A percentile compares a stretch with the other conserved stretches of the same genome.
Conservation (phyloP, 2,329 filamentous ascomycete genomes). For the Pseudopyricularia cyperi region DNA sequence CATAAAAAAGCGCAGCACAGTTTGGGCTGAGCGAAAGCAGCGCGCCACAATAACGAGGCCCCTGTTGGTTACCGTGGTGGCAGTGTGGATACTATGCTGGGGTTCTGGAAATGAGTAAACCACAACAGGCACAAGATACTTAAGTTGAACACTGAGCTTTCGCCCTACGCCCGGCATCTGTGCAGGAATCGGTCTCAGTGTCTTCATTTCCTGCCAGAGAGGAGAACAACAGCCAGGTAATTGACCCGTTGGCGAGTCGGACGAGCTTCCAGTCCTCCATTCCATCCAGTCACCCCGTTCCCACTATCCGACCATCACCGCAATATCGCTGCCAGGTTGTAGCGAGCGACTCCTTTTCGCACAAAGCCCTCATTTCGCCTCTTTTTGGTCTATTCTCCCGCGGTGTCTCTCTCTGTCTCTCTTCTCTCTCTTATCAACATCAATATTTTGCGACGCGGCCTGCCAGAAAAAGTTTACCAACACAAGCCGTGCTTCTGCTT, state of each 20-base stretch:
- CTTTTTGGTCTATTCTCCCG: neutral
- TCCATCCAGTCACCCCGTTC: neutral
- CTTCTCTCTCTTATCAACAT: neutral
- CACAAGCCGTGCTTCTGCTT: neutral
- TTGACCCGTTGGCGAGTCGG: neutral
- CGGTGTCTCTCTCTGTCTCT: neutral
- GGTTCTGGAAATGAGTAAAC: neutral
- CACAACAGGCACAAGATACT: neutral
- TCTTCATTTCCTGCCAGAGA: neutral
- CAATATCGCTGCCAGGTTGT: constrained; percentile 2
- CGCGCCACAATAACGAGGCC: neutral
- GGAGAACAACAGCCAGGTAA: too few species aligned
- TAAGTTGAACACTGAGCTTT: neutral
- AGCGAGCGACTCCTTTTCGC: constrained; percentile 1
- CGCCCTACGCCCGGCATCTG: neutral
- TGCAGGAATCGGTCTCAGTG: neutral
- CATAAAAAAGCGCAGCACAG: too few species aligned
- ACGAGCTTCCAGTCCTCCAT: neutral
- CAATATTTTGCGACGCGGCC: neutral
- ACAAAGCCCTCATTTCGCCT: constrained; percentile 1
- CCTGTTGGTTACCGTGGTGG: neutral
- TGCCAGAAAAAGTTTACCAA: neutral
- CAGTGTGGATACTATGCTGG: neutral
- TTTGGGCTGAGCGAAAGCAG: neutral
- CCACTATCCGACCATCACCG: neutral